Conservation (phyloP, 2,329 filamentous ascomycete genomes). For the Simplicillium aogashimaense region DNA sequence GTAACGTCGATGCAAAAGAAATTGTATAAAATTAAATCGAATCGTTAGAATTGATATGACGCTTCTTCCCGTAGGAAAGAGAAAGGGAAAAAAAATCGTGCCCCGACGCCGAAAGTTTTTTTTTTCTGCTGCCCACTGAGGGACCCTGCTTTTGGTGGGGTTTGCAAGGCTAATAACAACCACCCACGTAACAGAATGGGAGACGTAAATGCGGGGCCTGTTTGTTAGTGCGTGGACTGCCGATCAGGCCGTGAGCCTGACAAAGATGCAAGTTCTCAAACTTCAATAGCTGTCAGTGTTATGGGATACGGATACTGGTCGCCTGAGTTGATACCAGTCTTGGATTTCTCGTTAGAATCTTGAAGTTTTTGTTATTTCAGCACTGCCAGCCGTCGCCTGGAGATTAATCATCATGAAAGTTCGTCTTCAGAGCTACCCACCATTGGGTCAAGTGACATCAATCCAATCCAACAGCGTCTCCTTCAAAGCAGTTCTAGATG, state of each 20-base stretch:
- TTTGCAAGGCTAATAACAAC: no score
- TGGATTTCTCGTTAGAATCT: no score
- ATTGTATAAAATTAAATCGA: constrained; percentile 19
- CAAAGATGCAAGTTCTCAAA: no score
- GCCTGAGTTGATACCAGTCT: no score
- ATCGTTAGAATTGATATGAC: constrained; percentile 27
- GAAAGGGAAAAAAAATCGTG: constrained; percentile 27
- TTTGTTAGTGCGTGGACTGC: no score
- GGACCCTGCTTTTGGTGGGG: background rate
- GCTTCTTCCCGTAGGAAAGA: constrained; percentile 46
- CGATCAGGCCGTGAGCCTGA: no score
- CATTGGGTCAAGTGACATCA: background rate
- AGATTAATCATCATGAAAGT: background rate
- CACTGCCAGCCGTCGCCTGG: no score
- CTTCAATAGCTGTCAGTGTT: no score
- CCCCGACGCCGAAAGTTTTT: constrained; percentile 26
- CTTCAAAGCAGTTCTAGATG: background rate
- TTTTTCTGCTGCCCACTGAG: constrained; percentile 14
- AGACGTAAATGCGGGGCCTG: no score
- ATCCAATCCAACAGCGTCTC: background rate
- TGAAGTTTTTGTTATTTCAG: no score
- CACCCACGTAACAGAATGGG: no score
- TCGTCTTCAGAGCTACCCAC: background rate
- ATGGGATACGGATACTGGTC: no score
- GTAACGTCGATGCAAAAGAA: constrained; percentile 20